Conservation (phyloP, 805 yeast genomes). For the Danielozyma ontarioensis region DNA sequence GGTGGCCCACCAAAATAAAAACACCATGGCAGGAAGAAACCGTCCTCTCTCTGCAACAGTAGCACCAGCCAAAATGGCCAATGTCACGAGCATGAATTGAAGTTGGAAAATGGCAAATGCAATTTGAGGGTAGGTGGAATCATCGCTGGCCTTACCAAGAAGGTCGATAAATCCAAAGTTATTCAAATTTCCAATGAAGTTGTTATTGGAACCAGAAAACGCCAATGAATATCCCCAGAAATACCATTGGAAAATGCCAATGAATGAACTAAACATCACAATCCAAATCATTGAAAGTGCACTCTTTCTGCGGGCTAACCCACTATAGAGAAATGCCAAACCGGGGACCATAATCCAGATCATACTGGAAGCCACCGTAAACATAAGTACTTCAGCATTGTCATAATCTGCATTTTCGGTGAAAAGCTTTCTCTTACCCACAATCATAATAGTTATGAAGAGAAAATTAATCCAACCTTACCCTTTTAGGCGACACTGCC, state of each 20-base stretch:
- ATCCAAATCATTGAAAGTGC: conserved; percentile 84
- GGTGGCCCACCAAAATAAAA: conserved; percentile 85
- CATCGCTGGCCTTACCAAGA: conserved; percentile 39
- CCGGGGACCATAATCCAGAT: conserved; percentile 95
- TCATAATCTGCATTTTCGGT: conserved; percentile 27
- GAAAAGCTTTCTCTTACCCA: conserved; percentile 29
- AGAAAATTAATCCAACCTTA: too few relatives aligned
- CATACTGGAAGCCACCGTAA: conserved; percentile 58
- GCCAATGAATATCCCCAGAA: conserved; percentile 98
- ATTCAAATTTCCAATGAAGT: conserved; percentile 82
- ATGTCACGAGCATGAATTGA: conserved; percentile 87
- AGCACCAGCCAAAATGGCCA: conserved; percentile 89
- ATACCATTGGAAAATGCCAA: conserved; percentile 88
- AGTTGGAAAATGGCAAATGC: conserved; percentile 85
- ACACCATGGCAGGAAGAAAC: conserved; percentile 75
- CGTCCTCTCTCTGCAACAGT: conserved; percentile 87
- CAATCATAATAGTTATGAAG: conserved; percentile 8
- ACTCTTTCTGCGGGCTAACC: conserved; percentile 84
- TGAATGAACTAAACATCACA: conserved; percentile 64
- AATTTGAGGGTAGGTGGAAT: conserved; percentile 66
- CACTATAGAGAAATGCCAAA: conserved; percentile 86
- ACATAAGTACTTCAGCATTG: conserved; percentile 28
- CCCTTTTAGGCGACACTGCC: conserved; percentile 1
- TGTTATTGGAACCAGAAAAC: conserved; percentile 74
- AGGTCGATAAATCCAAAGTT: conserved; percentile 78